phyloP scores from a whole-genome alignment of 768 basidiomycete species.

The Tephrocybe rancida region DNA sequence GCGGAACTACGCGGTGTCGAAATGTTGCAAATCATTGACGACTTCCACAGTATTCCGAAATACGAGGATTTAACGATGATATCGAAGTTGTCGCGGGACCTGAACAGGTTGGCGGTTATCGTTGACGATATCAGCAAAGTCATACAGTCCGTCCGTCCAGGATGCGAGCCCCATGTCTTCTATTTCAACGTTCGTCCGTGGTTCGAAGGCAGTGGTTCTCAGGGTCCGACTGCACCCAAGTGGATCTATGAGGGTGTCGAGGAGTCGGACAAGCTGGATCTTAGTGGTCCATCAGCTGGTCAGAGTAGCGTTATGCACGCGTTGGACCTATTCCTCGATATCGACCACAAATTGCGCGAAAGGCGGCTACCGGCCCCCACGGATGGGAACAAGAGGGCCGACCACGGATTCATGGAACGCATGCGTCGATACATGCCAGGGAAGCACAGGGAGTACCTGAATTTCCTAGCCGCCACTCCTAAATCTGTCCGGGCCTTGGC shows the following conservation, averaged over 20 bases:
- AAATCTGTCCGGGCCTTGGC: slow-evolving; percentile 68
- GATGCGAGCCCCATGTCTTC: slow-evolving; percentile 84
- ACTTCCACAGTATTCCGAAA: slow-evolving; percentile 79
- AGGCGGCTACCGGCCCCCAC: slow-evolving; percentile 71
- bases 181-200: slow-evolving; percentile 91
- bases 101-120: slow-evolving; percentile 64
- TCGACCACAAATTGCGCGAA: slow-evolving; percentile 82
- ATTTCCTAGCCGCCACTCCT: slow-evolving; percentile 59
- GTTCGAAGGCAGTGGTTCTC: slow-evolving; percentile 82
- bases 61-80: slow-evolving; percentile 61
- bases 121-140: slow-evolving; percentile 76
- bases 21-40: slow-evolving; percentile 84
- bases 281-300: slow-evolving; percentile 90
- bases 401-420: slow-evolving; percentile 83
- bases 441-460: slow-evolving; percentile 83
- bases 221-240: slow-evolving; percentile 46
- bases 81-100: slow-evolving; percentile 71
- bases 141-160: slow-evolving; percentile 67
- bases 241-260: slow-evolving; percentile 85
- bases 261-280: slow-evolving; percentile 57
- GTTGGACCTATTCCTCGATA: slow-evolving; percentile 82
- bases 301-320: slow-evolving; percentile 93
- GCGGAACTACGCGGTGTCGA: slow-evolving; percentile 88
- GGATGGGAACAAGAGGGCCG: slow-evolving; percentile 63
- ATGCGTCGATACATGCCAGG: slow-evolving; percentile 98